These are phyloP conservation scores for Aspergillus bombycis DNA, from an alignment of 2,329 filamentous ascomycete genomes.

Conservation along the genomic window DNA sequence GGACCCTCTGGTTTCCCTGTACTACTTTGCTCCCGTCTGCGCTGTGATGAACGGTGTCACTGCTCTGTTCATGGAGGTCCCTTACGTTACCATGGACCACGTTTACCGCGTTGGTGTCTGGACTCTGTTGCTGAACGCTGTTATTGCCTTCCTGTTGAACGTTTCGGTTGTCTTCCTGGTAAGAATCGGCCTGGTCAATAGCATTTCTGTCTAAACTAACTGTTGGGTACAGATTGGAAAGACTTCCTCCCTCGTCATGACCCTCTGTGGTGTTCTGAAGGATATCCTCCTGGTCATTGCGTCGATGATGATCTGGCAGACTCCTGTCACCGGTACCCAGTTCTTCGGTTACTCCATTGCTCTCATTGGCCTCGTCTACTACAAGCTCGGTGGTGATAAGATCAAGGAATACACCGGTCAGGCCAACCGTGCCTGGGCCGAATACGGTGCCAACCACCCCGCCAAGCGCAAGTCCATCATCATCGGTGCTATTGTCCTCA, in stretches of 20 bases:
- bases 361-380: constrained; percentile 66
- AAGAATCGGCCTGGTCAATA: constrained; percentile 44
- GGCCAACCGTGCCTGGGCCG: constrained; percentile 77
- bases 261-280: constrained; percentile 83
- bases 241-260: constrained; percentile 83
- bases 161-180: constrained; percentile 85
- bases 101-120: constrained; percentile 67
- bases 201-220: not conserved
- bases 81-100: constrained; percentile 66
- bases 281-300: constrained; percentile 79
- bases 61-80: constrained; percentile 69
- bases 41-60: constrained; percentile 77
- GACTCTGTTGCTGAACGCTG: constrained; percentile 72
- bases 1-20: constrained; percentile 84
- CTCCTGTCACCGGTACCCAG: constrained; percentile 70
- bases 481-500: constrained; percentile 64
- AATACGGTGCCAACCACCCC: constrained; percentile 78
- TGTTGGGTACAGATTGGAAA: constrained; percentile 70
- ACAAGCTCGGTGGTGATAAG: constrained; percentile 74
- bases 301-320: constrained; percentile 78
- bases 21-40: constrained; percentile 88
- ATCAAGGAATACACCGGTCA: constrained; percentile 78
- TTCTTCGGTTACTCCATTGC: constrained; percentile 78
- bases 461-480: constrained; percentile 76
- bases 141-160: constrained; percentile 78